Evolutionary conservation across 2,329 filamentous ascomycete species (phyloP), one percentile per base, ranked within the genome.

Genomic region (Fusarium fujikuroi): DNA sequence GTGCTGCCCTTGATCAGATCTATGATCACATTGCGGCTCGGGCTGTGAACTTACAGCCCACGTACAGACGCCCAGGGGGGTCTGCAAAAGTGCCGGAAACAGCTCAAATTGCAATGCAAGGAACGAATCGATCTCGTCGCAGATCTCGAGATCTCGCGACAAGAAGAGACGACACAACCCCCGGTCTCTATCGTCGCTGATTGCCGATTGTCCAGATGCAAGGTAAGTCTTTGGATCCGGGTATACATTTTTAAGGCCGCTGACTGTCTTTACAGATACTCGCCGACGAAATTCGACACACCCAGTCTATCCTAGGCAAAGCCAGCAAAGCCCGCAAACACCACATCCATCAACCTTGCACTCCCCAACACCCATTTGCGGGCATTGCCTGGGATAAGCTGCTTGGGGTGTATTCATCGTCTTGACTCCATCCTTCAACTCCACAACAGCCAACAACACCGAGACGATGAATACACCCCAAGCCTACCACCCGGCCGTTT

Each of bases 91-190:
- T 10, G 39, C 14, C 9, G 0, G 40, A 43, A 23, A 16, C 14
- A 23, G 14, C n/a, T 43, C n/a, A 15, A 43, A 23, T 9, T 43
- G 2, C 40, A 43, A 43, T 16, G 95, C 82, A 95, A 96, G 81
- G 95, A 98, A 83, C 90, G 95, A 54, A 94, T 98, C 57, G 94
- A 97, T 80, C 86, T 98, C 39, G 87, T 98, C 11, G 92, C 96
- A 79, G 92, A 95, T 9, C 84, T 98, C 63, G 90, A 91, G 69
- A 86, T 92, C 72, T 91, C 90, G 21, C 85, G 89, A 62, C 81
- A 86, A 65, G 87, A 79, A 70, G 69, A 76, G 46, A 57, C 62
- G 36, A 47, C 60, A n/a, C 12, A n/a, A 40, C 12, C 21, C 5
- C 12, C 12, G 21, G 12, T 14, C 39, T n/a, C 21, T 25, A 9